Base-by-base conservation (phyloP, 345 rosid genomes). In the Brassica rapa region DNA sequence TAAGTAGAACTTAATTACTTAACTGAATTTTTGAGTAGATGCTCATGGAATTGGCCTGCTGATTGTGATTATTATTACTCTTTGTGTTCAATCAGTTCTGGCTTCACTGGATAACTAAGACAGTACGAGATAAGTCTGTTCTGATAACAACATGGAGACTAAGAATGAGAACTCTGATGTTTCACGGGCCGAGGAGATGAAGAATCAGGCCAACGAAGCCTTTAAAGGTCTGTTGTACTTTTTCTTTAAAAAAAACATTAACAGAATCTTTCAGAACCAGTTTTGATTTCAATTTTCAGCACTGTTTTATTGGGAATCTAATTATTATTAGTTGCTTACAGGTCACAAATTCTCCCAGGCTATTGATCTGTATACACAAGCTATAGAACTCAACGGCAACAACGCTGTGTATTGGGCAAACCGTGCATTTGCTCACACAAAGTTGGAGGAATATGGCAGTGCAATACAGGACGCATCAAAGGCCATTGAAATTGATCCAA, bases 361-460 rank as follows among this genome's bases (percentile, higher is more conserved):
- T 53, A 90, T 95, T 80, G 98, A 90, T 72, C 83, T 92, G 3
- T 95, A 95, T 75, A 73, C 93, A 4, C 89, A 89, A 82, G 99
- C 99, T 56, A 90, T 92, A 76, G 91, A 89, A 71, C 75, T 88
- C 75, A 87, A 83, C 70, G 16, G 81, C 21, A 80, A 80, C 56
- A 95, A 90, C 80, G 94, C 99, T 80, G 97, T 95, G 75, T 95
- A 95, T 82, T 95, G 93, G 87, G 99, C 99, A 51, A 92, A 95
- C 72, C 95, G 99, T 68, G 93, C 99, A 66, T 88, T 92, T 75
- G 94, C 99, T 56, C 99, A 92, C 83, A 80, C 94, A 4, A 95
- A 91, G 68, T 77, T 95, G 81, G 99, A 95, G 89, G 99, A 95
- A 82, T 95, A 91, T 83, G 99, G 99, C 11, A 92, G 99, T 82